phyloP scores from a whole-genome alignment of 106 monocot species.

The Acorus calamus region DNA sequence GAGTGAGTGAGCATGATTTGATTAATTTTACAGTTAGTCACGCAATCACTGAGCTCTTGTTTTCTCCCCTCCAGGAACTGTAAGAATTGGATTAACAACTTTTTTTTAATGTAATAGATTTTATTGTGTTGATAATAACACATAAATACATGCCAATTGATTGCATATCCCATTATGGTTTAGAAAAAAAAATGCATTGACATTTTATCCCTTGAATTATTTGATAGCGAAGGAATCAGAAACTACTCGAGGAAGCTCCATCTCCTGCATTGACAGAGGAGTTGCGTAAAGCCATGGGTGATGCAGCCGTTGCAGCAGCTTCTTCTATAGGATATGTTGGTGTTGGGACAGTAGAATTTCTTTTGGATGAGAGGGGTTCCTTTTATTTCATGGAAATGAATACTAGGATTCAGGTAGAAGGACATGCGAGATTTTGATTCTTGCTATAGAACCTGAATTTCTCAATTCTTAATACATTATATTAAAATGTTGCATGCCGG shows the following conservation, averaged over 20 bases:
- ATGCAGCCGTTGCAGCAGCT: background rate
- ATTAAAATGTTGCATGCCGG: too few relatives aligned
- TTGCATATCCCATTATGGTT: too few relatives aligned
- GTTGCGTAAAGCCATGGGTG: background rate
- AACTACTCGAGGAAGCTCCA: background rate
- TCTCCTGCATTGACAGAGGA: background rate
- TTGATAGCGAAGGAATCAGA: background rate
- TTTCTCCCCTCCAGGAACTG: too few relatives aligned
- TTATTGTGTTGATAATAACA: too few relatives aligned
- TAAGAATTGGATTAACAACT: too few relatives aligned
- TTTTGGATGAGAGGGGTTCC: background rate
- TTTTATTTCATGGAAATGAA: constrained; percentile 5
- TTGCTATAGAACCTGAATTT: too few relatives aligned
- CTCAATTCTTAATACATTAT: too few relatives aligned
- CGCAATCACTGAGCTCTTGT: too few relatives aligned
- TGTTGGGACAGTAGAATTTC: background rate
- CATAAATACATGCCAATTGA: background rate
- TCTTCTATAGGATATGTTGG: background rate
- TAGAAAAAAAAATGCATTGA: background rate
- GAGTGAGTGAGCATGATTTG: too few relatives aligned
- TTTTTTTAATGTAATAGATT: too few relatives aligned
- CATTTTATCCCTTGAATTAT: background rate
- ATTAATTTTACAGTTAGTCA: too few relatives aligned
- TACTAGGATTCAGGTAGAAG: background rate
- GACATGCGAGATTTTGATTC: background rate